Evolutionary conservation across 371 early-diverging fungal species (phyloP), one percentile per base, ranked within the genome.

Genomic region (Chytridium lagenaria): DNA sequence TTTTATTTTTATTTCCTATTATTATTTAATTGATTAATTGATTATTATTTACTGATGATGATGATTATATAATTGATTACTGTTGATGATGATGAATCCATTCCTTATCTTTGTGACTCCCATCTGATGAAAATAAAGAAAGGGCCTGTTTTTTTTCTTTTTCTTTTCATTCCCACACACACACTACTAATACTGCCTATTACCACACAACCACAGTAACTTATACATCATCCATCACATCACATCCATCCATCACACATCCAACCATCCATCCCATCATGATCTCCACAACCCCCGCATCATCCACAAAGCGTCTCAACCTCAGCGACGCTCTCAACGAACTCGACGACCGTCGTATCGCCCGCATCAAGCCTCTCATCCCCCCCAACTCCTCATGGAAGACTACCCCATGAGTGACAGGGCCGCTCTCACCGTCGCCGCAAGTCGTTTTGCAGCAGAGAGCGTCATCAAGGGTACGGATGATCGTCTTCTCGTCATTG

Each of bases 351-450:
- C 88, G 90, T 78, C 89, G 95, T 70, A 96, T 97, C 86, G 85
- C 89, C 76, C 88, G 90, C 70, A 93, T 94, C 83, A 91, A 91
- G 73, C 98, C 97, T 39, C 85, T 97, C 63, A 92, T 97, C 74
- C 94, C 95, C 96, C 97, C 55, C 94, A 93, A 83, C 93, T 94
- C 69, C 84, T 95, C 33, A 91, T 93, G 90, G 95, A 95, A 83
- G 97, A 96, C 77, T 83, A 90, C 52, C 94, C 96, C 33, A 82
- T 95, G 16, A 65, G 78, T n/a, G 52, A 59, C 19, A 68, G 12
- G 15, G 85, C 84, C 28, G 64, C 70, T 26, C 28, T 15, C 0
- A 90, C 90, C 76, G 91, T 95, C 39, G 85, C 90, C 50, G 86
- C 70, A 36, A 86, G 81, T 10, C 80, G 90, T 37, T 49, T 51